Conservation (phyloP, 1,284 basidiomycete species). For the Athelia sp. region DNA sequence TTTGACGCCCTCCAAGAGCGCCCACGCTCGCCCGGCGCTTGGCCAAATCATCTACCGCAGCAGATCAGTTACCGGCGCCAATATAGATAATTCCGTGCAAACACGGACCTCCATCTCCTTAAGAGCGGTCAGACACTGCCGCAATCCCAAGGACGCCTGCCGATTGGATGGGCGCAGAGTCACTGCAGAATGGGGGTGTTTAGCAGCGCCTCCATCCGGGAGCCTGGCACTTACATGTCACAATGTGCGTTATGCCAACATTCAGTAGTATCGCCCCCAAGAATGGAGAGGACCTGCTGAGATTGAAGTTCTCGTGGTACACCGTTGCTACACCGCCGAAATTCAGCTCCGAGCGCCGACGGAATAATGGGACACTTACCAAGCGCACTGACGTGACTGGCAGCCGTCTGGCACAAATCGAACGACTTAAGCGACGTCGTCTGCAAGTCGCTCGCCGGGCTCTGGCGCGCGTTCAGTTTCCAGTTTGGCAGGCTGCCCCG, state of each 20-base stretch:
- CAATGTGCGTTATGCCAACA: constrained; percentile 82
- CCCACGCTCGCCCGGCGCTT: constrained; percentile 64
- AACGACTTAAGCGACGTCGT: constrained; percentile 54
- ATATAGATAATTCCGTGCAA: constrained; percentile 2
- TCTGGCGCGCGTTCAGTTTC: constrained; percentile 26
- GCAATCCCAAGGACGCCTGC: constrained; percentile 62
- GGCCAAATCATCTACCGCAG: constrained; percentile 57
- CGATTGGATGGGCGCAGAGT: constrained; percentile 63
- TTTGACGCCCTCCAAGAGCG: constrained; percentile 66
- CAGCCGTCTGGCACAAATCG: constrained; percentile 73
- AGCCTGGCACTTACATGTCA: constrained; percentile 49
- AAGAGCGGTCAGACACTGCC: constrained; percentile 62
- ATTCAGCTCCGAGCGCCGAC: not conserved
- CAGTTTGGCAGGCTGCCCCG: constrained; percentile 58
- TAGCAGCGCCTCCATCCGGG: not conserved
- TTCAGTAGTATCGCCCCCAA: constrained; percentile 71
- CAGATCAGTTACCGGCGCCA: not conserved
- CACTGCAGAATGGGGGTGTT: constrained; percentile 36
- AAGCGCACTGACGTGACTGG: constrained; percentile 67
- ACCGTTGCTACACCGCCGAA: constrained; percentile 43
- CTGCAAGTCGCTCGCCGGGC: constrained; percentile 18
- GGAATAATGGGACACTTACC: constrained; percentile 31
- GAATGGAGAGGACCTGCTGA: constrained; percentile 65
- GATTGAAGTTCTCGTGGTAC: constrained; percentile 56
- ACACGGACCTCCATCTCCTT: constrained; percentile 65